phyloP scores from a whole-genome alignment of 164 flowering plant genomes.

The Paratinospora sagittata region DNA sequence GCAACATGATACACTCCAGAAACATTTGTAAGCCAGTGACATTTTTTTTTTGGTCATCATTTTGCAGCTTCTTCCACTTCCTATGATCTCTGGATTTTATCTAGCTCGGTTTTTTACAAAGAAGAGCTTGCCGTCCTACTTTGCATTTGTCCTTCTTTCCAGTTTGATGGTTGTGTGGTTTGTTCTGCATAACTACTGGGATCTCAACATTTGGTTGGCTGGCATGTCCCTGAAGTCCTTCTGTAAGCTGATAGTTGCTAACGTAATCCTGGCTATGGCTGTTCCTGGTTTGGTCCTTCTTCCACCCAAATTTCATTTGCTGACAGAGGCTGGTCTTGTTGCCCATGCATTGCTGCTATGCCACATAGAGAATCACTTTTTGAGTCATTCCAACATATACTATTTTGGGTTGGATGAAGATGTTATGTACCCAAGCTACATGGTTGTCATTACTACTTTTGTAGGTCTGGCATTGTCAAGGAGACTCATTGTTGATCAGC shows the following conservation, averaged over 20 bases:
- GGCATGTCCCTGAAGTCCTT: conserved; percentile 92
- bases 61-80: conserved; percentile 90
- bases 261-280: conserved; percentile 73
- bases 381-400: conserved; percentile 67
- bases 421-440: conserved; percentile 95
- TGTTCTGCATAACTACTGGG: conserved; percentile 93
- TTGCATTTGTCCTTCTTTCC: conserved; percentile 75
- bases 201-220: conserved; percentile 94
- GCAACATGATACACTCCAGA: no score
- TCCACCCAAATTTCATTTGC: conserved; percentile 56
- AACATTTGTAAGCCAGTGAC: no score
- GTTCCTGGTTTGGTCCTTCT: conserved; percentile 88
- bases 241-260: conserved; percentile 76
- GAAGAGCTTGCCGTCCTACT: conserved; percentile 84
- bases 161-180: conserved; percentile 90
- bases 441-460: conserved; percentile 79
- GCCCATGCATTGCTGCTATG: conserved; percentile 75
- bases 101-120: conserved; percentile 82
- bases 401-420: conserved; percentile 90
- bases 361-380: conserved; percentile 78
- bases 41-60: conserved; percentile 4
- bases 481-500: conserved; percentile 66
- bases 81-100: conserved; percentile 75
- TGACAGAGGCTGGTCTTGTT: conserved; percentile 72
- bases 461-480: conserved; percentile 79